These are phyloP conservation scores for Sporothrix brunneoviolacea DNA, from an alignment of 2,329 filamentous ascomycete genomes.

Conservation along the genomic window DNA sequence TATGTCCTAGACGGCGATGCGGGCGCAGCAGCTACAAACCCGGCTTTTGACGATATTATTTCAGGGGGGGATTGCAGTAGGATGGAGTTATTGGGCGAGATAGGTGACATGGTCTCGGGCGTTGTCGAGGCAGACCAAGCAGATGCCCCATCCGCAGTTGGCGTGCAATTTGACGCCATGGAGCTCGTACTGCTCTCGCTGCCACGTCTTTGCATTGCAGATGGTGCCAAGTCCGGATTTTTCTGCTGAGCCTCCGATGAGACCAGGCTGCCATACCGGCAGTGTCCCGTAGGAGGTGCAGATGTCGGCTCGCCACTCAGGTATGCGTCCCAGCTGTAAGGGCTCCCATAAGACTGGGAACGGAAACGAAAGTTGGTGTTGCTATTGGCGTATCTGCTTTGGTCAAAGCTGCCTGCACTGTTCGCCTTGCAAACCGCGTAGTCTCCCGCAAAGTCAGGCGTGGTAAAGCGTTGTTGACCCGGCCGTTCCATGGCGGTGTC, in stretches of 20 bases:
- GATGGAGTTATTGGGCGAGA: not conserved
- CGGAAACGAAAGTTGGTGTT: conserved; percentile 3
- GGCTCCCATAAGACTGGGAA: conserved; percentile 12
- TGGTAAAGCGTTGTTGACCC: no score
- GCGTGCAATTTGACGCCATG: conserved; percentile 1
- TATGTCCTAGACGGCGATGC: not conserved
- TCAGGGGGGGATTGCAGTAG: conserved; percentile 4
- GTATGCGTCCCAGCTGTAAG: not conserved
- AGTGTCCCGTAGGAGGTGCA: not conserved
- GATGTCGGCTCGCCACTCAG: not conserved
- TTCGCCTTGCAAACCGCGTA: not conserved
- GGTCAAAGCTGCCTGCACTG: no score
- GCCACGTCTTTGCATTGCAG: conserved; percentile 5
- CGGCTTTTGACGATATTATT: not conserved
- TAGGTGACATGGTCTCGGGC: conserved; percentile 16
- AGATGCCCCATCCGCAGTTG: conserved; percentile 1
- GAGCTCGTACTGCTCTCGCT: conserved; percentile 18
- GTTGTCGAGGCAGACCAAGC: conserved; percentile 15
- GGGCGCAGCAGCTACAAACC: not conserved
- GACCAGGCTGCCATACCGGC: conserved; percentile 6
- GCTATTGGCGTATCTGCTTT: not conserved
- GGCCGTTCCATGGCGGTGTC: no score
- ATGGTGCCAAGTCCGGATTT: not conserved
- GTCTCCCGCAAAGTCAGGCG: no score
- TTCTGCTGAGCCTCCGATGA: not conserved